A percentile compares a stretch with the other conserved stretches of the same genome.
These are phyloP conservation scores for Wickerhamomyces rabaulensis DNA, from an alignment of 805 yeast species.

Conservation along the genomic window DNA sequence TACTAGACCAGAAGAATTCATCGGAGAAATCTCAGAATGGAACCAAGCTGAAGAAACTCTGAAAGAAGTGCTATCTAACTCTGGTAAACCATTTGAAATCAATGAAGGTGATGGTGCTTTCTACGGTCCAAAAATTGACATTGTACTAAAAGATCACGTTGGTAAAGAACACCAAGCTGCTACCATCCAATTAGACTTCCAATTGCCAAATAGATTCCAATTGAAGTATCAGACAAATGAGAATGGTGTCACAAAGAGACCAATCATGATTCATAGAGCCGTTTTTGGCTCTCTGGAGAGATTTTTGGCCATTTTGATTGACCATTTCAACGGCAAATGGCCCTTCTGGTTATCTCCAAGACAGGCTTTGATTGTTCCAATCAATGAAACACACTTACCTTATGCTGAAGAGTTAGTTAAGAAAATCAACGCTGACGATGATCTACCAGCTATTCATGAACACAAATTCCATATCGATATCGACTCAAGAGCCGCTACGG, in stretches of 20 bases:
- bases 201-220: constrained; percentile 80
- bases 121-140: constrained; percentile 95
- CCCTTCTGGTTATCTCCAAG: constrained; percentile 96
- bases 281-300: constrained; percentile 93
- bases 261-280: constrained; percentile 96
- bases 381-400: constrained; percentile 54
- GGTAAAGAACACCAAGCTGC: constrained; percentile 90
- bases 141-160: constrained; percentile 71
- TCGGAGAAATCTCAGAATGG: constrained; percentile 81
- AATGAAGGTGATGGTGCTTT: constrained; percentile 94
- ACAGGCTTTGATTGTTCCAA: constrained; percentile 82
- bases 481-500: constrained; percentile 69
- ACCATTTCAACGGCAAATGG: constrained; percentile 90
- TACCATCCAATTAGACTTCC: constrained; percentile 92
- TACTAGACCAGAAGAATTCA: constrained; percentile 79
- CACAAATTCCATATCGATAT: constrained; percentile 69
- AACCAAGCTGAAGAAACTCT: constrained; percentile 70
- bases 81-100: constrained; percentile 57
- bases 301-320: constrained; percentile 84
- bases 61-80: constrained; percentile 48
- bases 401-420: constrained; percentile 47
- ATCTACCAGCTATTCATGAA: constrained; percentile 52
- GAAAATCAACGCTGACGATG: constrained; percentile 42
- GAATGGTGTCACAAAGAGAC: constrained; percentile 50
- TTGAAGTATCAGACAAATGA: constrained; percentile 56